A percentile compares a stretch with the other conserved stretches of the same genome.
Evolutionary conservation across 176 grass and related monocot species (phyloP).

Genomic region (Oryza longistaminata): DNA sequence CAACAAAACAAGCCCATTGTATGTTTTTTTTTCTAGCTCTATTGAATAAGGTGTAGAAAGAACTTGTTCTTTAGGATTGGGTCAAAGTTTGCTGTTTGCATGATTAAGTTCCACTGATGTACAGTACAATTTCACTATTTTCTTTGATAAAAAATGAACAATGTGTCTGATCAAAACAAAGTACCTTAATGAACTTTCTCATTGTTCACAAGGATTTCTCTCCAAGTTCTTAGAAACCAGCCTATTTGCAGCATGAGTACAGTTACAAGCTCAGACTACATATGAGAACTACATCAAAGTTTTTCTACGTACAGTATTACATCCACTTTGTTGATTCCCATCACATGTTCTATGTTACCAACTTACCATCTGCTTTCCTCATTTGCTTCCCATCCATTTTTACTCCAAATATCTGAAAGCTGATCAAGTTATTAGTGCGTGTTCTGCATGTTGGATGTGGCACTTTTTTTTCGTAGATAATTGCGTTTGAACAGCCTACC

Average conservation of each 20-base stretch:
- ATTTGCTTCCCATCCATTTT: not conserved
- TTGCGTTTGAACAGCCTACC: not conserved
- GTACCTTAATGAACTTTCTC: not conserved
- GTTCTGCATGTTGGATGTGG: not conserved
- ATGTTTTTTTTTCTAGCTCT: not conserved
- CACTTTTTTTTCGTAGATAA: slow-evolving; percentile 18
- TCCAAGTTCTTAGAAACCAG: not conserved
- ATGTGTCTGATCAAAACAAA: not conserved
- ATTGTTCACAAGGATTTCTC: not conserved
- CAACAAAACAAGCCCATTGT: not conserved
- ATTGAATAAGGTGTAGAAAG: not conserved
- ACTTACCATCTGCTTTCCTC: slow-evolving; percentile 7
- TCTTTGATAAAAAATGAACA: not conserved
- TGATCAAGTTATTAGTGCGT: not conserved
- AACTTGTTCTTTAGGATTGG: not conserved
- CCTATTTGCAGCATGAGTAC: not conserved
- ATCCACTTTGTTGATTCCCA: not conserved
- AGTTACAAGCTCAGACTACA: not conserved
- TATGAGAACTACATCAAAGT: not conserved
- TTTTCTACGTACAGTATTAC: not conserved
- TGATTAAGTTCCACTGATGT: slow-evolving; percentile 10
- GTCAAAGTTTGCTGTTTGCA: not conserved
- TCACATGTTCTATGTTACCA: not conserved
- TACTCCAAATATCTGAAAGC: slow-evolving; percentile 3
- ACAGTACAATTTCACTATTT: not conserved